phyloP scores from a whole-genome alignment of 306 rosid species.

The Datisca glomerata region DNA sequence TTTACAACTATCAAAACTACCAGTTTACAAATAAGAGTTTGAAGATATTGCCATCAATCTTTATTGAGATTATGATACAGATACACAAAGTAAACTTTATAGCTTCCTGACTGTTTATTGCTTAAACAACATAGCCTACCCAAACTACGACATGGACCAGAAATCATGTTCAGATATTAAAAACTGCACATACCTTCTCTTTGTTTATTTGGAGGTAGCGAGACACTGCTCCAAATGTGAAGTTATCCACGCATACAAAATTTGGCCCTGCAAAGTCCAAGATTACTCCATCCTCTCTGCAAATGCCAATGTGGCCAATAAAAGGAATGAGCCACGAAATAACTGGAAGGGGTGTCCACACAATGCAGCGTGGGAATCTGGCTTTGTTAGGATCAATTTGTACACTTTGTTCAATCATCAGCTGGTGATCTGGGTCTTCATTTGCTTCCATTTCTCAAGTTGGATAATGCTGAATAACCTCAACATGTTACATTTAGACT shows the following conservation, averaged over 20 bases:
- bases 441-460: conserved; percentile 44
- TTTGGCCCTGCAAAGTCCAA: conserved; percentile 98
- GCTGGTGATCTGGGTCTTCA: conserved; percentile 32
- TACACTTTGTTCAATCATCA: conserved; percentile 33
- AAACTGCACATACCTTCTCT: conserved; percentile 42
- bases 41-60: too few species aligned
- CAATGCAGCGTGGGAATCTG: conserved; percentile 85
- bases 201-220: conserved; percentile 60
- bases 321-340: conserved; percentile 90
- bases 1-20: too few species aligned
- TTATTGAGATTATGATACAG: background rate
- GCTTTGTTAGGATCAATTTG: conserved; percentile 66
- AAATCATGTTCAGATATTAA: conserved; percentile 4
- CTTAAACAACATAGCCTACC: too few species aligned
- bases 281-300: conserved; percentile 93
- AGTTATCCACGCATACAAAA: conserved; percentile 73
- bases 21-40: too few species aligned
- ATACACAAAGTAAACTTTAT: too few species aligned
- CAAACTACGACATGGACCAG: too few species aligned
- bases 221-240: conserved; percentile 76
- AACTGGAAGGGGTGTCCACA: conserved; percentile 97
- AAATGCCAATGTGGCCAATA: conserved; percentile 89
- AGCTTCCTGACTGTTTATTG: too few species aligned
- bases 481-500: background rate
- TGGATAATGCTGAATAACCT: conserved; percentile 12